Evolutionary conservation across 768 basidiomycete species (phyloP).

Genomic region (Lepiota brunneoincarnata): DNA sequence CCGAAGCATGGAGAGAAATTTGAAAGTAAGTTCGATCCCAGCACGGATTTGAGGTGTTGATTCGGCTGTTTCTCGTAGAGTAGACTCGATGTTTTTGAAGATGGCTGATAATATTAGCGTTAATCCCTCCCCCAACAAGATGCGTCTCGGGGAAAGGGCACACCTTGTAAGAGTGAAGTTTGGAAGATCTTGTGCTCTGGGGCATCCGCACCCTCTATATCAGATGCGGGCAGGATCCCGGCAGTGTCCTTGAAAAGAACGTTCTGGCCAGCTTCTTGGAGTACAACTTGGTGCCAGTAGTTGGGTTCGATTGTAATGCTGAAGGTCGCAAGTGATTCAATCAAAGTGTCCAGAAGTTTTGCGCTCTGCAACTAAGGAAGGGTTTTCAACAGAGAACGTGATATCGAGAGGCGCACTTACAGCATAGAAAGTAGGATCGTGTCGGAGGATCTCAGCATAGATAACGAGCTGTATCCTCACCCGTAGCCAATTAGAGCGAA

Average conservation of each 20-base stretch:
- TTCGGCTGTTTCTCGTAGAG: neutral
- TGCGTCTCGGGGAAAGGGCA: no score
- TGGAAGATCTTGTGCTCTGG: neutral
- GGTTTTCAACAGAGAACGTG: neutral
- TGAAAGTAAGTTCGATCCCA: slow-evolving; percentile 4
- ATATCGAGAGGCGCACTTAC: neutral
- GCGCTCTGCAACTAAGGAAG: neutral
- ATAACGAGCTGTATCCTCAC: neutral
- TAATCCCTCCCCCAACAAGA: neutral
- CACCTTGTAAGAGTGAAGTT: slow-evolving; percentile 1
- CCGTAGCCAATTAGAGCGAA: slow-evolving; percentile 1
- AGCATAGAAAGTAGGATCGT: slow-evolving; percentile 2
- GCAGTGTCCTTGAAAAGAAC: slow-evolving; percentile 4
- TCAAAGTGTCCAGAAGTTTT: neutral
- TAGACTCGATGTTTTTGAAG: slow-evolving; percentile 6
- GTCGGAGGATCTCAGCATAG: slow-evolving; percentile 7
- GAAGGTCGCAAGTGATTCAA: slow-evolving; percentile 3
- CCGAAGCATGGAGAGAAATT: slow-evolving; percentile 6
- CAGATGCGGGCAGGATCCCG: neutral
- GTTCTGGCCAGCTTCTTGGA: neutral
- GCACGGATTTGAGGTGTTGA: neutral
- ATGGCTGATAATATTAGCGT: neutral
- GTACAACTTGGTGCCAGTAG: slow-evolving; percentile 3
- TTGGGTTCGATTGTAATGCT: neutral
- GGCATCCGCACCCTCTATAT: neutral